Base-by-base conservation (phyloP, 2,329 filamentous ascomycete genomes). In the Claviceps capensis region DNA sequence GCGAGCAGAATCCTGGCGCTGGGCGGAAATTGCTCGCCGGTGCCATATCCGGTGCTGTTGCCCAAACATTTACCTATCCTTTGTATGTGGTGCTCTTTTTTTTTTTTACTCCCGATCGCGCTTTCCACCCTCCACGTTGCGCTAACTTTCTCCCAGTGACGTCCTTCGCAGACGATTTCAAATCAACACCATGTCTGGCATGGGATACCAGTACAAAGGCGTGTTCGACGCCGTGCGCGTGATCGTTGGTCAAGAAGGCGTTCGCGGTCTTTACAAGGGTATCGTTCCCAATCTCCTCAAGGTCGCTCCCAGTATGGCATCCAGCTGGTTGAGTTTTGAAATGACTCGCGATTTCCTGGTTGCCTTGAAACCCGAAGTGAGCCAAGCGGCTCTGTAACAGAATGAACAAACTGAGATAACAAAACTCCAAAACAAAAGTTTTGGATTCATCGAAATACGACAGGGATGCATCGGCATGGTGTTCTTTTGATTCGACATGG, bases 121-220 rank as follows among this genome's bases (percentile, higher is more conserved):
- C 9, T 40, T 16, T 9, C 3, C 9, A 37, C n/a, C 9, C 16
- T 5, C 14, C 4, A 34, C n/a, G 56, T 61, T 34, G 30, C 9
- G 63, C 54, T 64, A 34, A 49, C 14, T 9, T 9, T 17, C 17
- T 5, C 47, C 13, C 8, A 93, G 88, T 65, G 90, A 95, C 65
- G 91, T 98, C 2, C 76, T 98, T 51, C 86, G 93, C 36, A 83
- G 93, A 54, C 81, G 93, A 49, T 98, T 98, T 67, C 93, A 98
- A 65, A 93, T 98, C 72, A 98, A 98, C 70, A 96, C 93, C 51
- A 98, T 98, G 93, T 88, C 86, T 47, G 93, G 93, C 49, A 91
- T 98, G 83, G 93, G 93, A 49, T 97, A 96, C 69, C 82, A 91
- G 65, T 98, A 98, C 72, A 89, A 86, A 62, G 85, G 83, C 6